A percentile compares a stretch with the other conserved stretches of the same genome.
Evolutionary conservation across 2,329 filamentous ascomycete species (phyloP).

Genomic region (Sporothrix sp.): DNA sequence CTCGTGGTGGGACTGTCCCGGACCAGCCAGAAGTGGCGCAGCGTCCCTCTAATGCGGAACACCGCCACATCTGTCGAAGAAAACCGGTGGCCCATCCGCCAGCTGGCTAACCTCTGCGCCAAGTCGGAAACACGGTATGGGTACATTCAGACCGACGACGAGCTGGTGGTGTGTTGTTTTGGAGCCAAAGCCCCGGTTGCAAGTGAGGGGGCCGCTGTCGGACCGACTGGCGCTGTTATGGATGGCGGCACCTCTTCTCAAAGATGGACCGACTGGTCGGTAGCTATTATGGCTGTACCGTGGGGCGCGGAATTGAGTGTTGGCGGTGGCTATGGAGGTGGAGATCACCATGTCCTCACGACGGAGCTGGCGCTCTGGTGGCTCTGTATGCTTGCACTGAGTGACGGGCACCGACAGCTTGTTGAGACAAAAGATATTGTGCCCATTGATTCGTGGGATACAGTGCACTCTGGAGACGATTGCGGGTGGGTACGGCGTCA

Average conservation of each 20-base stretch:
- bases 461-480: not conserved
- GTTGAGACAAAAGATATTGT: not conserved
- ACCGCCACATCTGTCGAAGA: not conserved
- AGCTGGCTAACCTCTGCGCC: not conserved
- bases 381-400: not conserved
- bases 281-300: not conserved
- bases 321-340: not conserved
- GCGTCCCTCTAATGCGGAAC: not conserved
- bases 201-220: not conserved
- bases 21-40: not conserved
- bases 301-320: not conserved
- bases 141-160: not conserved
- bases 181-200: not conserved
- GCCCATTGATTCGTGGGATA: not conserved
- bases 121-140: not conserved
- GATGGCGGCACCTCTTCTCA: too few species aligned
- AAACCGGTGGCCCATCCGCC: not conserved
- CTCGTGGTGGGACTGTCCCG: not conserved
- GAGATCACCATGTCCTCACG: not conserved
- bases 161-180: not conserved
- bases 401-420: not conserved
- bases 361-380: not conserved
- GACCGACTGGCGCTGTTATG: not conserved
- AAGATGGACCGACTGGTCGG: not conserved
- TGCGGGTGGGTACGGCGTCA: not conserved